Conservation (phyloP, 1,284 basidiomycete genomes). For the Schizophyllum amplum region DNA sequence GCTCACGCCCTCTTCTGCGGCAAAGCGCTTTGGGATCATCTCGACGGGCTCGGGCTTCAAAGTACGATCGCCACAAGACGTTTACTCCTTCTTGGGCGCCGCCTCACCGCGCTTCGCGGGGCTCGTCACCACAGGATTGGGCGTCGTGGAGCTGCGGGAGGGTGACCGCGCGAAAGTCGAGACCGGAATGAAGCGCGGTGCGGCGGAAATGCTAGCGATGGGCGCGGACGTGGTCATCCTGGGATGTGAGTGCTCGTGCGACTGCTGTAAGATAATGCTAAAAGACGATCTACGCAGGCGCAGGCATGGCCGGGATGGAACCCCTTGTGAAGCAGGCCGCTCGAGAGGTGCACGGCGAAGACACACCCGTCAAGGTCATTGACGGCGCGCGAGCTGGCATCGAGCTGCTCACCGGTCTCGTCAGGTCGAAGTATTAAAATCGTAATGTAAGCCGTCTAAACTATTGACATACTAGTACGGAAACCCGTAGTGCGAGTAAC, state of each 20-base stretch:
- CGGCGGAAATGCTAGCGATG: slow-evolving; percentile 18
- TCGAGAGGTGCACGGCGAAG: slow-evolving; percentile 7
- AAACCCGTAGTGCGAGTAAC: too few species aligned
- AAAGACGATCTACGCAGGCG: background rate
- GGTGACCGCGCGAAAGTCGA: slow-evolving; percentile 22
- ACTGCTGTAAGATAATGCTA: background rate
- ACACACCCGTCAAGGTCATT: slow-evolving; percentile 20
- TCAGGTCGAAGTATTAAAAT: slow-evolving; percentile 13
- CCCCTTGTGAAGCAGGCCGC: slow-evolving; percentile 21
- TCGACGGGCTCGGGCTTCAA: slow-evolving; percentile 27
- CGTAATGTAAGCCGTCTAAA: background rate
- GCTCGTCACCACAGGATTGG: slow-evolving; percentile 21
- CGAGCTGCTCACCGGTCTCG: slow-evolving; percentile 23
- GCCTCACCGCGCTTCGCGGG: slow-evolving; percentile 25
- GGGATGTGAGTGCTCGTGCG: slow-evolving; percentile 23
- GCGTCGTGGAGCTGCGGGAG: slow-evolving; percentile 25
- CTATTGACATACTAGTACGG: too few species aligned
- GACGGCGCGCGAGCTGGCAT: slow-evolving; percentile 30
- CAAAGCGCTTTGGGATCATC: slow-evolving; percentile 25
- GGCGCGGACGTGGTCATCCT: slow-evolving; percentile 27
- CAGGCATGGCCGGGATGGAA: slow-evolving; percentile 30
- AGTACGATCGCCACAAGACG: slow-evolving; percentile 23
- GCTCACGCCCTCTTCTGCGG: slow-evolving; percentile 24
- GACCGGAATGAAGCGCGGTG: slow-evolving; percentile 20
- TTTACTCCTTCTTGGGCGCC: slow-evolving; percentile 24